Evolutionary conservation across 805 yeast species (phyloP), one percentile per base, ranked within the genome.

Genomic region (Schizosaccharomyces octosporus): DNA sequence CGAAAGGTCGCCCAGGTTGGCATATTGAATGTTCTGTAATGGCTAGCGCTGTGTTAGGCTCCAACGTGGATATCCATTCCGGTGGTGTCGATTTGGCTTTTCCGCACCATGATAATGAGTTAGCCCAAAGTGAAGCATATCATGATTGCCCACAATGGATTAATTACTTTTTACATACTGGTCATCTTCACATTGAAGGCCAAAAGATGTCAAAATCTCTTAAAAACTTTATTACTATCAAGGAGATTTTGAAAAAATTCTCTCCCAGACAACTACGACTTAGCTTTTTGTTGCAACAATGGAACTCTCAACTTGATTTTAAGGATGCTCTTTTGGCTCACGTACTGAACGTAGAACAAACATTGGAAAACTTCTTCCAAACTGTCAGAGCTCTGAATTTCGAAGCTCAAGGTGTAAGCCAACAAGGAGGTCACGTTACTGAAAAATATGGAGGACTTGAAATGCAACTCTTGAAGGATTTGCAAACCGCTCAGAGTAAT

Each of bases 21-120:
- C 98, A 93, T 71, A 93, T 93, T 71, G 98, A 93, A 74, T 93
- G 98, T 78, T 88, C 97, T 7, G 98, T 93, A 24, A 93, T 93
- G 98, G 97, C 97, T 1, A 79, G 88, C 61, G 95, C 88, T 66
- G 78, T 89, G 59, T 78, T 85, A 48, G 97, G 97, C 4, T 72
- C 79, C 24, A 77, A 78, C 63, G 85, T 93, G 78, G 98, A 93
- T 72, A 87, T 93, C 66, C 98, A 93, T 71, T 83, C 95, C 19
- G 98, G 98, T 63, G 98, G 98, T 65, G 81, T 93, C 62, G 98
- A 93, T 74, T 78, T 93, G 68, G 96, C 97, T 24, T 93, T 93
- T 76, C 99, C 99, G 2, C 99, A 93, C 72, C 99, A 93, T 73
- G 99, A 93, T 72, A 93, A 93, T 69, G 99, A 93, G 74, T 76